Evolutionary conservation across 805 yeast genomes (phyloP), one percentile per base, ranked within the genome.

Genomic region (Saccharomycopsis sp.): DNA sequence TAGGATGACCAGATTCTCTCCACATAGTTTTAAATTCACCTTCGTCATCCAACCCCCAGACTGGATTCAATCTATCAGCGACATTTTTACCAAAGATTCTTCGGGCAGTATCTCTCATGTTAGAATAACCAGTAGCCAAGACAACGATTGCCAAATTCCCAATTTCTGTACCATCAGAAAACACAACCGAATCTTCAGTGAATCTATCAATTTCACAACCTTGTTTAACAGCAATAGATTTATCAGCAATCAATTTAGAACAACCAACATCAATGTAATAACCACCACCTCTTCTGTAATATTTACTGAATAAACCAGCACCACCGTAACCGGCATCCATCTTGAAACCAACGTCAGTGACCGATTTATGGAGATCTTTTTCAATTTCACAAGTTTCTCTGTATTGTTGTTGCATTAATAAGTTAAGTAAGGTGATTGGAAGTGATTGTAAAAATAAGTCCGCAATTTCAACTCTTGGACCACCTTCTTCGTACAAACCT

Each of bases 251-350:
- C 46, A 64, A 53, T 33, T 58, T 60, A 27, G 72, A 65, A 47
- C 67, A 62, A 6, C 75, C 75, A 37, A 67, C 72, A 50, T 70
- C 72, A 45, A 65, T 66, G 52, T 70, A 70, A 53, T 68, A 70
- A 35, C 75, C 75, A 1, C 74, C 72, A 26, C 70, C 71, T 52
- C 67, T 59, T 41, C 71, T 57, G 50, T 56, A 59, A 49, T 67
- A 63, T 42, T 64, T 55, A 17, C 70, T 66, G 44, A 65, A 62
- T 42, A 69, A 52, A 3, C 75, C 74, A 31, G 71, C 64, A 24
- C 61, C 67, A 22, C 70, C 74, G 56, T 60, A 61, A 16, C 74
- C 74, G 22, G 62, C 57, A 50, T 65, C 66, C n/a, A 63, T 53
- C 53, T 66, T 56, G 59, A 70, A 70, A 0, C 73, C 73, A 20